Evolutionary conservation across 2,329 filamentous ascomycete species (phyloP).

Genomic region (Claviceps africana): DNA sequence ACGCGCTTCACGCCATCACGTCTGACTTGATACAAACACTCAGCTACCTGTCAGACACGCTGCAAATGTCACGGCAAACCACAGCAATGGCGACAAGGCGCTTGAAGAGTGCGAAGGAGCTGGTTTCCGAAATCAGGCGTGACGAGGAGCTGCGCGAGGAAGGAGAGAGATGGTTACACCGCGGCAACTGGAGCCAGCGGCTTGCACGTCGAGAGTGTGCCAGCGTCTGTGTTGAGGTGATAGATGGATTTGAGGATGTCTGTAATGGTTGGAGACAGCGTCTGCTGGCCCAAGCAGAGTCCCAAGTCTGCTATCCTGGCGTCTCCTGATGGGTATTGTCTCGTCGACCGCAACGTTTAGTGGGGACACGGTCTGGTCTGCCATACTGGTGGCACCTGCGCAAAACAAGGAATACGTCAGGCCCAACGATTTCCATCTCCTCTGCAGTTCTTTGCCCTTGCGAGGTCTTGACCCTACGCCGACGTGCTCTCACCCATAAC

Average conservation of each 20-base stretch:
- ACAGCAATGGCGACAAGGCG: conserved; percentile 69
- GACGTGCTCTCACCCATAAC: neutral
- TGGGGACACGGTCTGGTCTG: neutral
- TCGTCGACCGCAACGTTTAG: neutral
- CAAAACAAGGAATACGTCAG: neutral
- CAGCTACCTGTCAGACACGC: conserved; percentile 73
- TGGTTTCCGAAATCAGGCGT: conserved; percentile 69
- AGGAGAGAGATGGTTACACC: conserved; percentile 66
- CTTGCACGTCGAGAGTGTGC: conserved; percentile 69
- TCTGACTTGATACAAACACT: conserved; percentile 65
- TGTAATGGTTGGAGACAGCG: conserved; percentile 74
- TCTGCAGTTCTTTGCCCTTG: neutral
- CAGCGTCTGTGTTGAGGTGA: conserved; percentile 70
- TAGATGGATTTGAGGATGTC: conserved; percentile 82
- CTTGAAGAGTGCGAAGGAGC: conserved; percentile 67
- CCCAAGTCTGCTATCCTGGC: conserved; percentile 20
- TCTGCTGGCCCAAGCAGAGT: conserved; percentile 51
- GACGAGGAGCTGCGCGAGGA: conserved; percentile 75
- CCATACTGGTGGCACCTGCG: neutral
- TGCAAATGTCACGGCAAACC: conserved; percentile 88
- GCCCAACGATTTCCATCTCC: neutral
- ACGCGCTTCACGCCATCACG: conserved; percentile 55
- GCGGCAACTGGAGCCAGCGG: conserved; percentile 70
- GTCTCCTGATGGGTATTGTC: neutral
- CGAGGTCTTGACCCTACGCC: neutral